phyloP scores from a whole-genome alignment of 345 rosid genomes.

The Zanthoxylum bungeanum region DNA sequence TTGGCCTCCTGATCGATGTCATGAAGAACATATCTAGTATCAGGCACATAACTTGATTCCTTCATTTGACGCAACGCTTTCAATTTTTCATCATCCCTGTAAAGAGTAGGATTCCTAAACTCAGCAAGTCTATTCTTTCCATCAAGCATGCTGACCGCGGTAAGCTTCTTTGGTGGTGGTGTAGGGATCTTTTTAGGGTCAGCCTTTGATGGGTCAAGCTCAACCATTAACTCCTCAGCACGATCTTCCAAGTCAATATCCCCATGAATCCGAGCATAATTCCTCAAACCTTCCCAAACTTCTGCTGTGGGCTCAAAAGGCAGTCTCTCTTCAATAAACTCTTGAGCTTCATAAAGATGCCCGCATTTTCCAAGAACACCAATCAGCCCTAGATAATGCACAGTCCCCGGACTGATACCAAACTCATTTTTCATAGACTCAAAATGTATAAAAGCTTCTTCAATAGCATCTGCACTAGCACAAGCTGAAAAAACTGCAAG shows the following conservation, averaged over 20 bases:
- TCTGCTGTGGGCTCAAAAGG: constrained; percentile 59
- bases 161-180: constrained; percentile 53
- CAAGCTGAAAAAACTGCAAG: constrained; percentile 55
- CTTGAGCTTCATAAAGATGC: constrained; percentile 54
- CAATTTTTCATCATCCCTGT: constrained; percentile 65
- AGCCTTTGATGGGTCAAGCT: constrained; percentile 59
- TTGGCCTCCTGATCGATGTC: constrained; percentile 85
- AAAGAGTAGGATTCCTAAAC: constrained; percentile 53
- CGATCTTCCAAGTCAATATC: constrained; percentile 69
- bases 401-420: constrained; percentile 40
- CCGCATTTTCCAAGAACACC: constrained; percentile 73
- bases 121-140: constrained; percentile 59
- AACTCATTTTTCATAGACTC: constrained; percentile 53
- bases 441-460: constrained; percentile 70
- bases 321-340: constrained; percentile 42
- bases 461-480: constrained; percentile 58
- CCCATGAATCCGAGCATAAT: constrained; percentile 57
- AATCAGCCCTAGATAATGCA: constrained; percentile 57
- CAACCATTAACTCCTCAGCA: constrained; percentile 51
- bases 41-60: constrained; percentile 56
- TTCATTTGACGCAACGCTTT: constrained; percentile 48
- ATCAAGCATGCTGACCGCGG: constrained; percentile 58
- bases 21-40: constrained; percentile 67
- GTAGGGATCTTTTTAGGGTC: constrained; percentile 43
- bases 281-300: constrained; percentile 57